phyloP scores from a whole-genome alignment of 2,329 filamentous ascomycete genomes.

The Colletotrichum karsti region DNA sequence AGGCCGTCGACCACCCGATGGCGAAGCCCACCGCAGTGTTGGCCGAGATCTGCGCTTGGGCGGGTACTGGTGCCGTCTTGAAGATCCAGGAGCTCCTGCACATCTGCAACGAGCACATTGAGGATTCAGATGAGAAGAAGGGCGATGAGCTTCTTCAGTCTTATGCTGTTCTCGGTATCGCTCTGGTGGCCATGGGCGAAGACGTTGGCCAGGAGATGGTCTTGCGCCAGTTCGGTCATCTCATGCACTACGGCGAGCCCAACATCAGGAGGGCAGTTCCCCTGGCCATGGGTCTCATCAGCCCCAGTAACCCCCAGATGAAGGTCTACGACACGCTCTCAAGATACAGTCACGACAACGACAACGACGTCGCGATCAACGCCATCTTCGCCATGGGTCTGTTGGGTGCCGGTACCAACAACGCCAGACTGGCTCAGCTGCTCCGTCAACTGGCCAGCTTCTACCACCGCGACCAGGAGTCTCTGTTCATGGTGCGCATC shows the following conservation, averaged over 20 bases:
- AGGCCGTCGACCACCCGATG: conserved; percentile 97
- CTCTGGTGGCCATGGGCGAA: conserved; percentile 96
- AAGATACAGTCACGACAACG: conserved; percentile 97
- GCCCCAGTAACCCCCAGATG: conserved; percentile 99
- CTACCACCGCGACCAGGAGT: conserved; percentile 96
- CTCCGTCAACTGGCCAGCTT: conserved; percentile 95
- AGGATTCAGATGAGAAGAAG: conserved; percentile 94
- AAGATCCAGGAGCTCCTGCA: conserved; percentile 98
- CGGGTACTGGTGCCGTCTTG: conserved; percentile 93
- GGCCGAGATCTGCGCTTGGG: conserved; percentile 97
- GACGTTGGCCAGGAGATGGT: conserved; percentile 99
- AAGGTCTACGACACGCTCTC: conserved; percentile 99
- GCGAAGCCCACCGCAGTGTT: conserved; percentile 94
- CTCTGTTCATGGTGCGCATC: conserved; percentile 98
- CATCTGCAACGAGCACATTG: conserved; percentile 97
- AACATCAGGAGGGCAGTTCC: conserved; percentile 98
- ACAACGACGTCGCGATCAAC: conserved; percentile 97
- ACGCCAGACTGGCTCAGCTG: conserved; percentile 93
- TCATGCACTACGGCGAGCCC: conserved; percentile 98
- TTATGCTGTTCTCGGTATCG: conserved; percentile 94
- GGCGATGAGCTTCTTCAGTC: conserved; percentile 94
- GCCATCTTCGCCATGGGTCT: conserved; percentile 99
- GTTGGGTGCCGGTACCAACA: conserved; percentile 95
- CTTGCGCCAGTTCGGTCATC: conserved; percentile 92
- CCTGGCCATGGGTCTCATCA: conserved; percentile 94